Base-by-base conservation (phyloP, 257 asterid genomes). In the Solanum tacnaense region DNA sequence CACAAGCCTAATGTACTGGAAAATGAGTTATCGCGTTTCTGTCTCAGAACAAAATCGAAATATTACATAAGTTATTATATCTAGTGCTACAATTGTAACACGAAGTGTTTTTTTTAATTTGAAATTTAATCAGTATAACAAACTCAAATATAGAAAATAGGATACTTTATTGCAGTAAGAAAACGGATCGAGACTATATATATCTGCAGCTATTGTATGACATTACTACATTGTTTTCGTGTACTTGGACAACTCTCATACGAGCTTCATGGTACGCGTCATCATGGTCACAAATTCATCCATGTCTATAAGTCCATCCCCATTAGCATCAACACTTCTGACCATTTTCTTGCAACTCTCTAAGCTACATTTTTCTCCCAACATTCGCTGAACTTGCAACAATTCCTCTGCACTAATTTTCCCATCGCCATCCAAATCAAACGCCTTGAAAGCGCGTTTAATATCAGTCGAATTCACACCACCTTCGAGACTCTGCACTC, bases 211-310 rank as follows among this genome's bases (percentile, higher is more conserved):
- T 70, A 70, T 29, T 70, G 2, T 70, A 70, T 29, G 75, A 29
- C 38, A 68, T 27, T 68, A 68, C 74, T 68, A 67, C 73, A 67
- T 67, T 67, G 73, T 67, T 67, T 67, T 25, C 11, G 32, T 65
- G 16, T 65, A 65, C 72, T 65, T 68, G 20, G 35, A 65, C 74
- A 12, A 21, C 60, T 58, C 44, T 76, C 56, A 36, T 3, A 46
- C 56, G 29, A 86, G 84, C 68, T 89, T 88, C 74, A 60, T 88
- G 89, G 89, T 76, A 31, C 90, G 85, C 3, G 86, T 90, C 94
- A 93, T 93, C 93, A 90, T 89, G 85, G 21, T 84, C 88, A 88
- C 87, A 41, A 93, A 93, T 27, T 92, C 94, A 41, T 92, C 91
- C 88, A 91, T n/a, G 36, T 87, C 87, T 82, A 92, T 88, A 65